Conservation (phyloP, 495 filamentous ascomycete genomes). For the Neurospora tetraspora region DNA sequence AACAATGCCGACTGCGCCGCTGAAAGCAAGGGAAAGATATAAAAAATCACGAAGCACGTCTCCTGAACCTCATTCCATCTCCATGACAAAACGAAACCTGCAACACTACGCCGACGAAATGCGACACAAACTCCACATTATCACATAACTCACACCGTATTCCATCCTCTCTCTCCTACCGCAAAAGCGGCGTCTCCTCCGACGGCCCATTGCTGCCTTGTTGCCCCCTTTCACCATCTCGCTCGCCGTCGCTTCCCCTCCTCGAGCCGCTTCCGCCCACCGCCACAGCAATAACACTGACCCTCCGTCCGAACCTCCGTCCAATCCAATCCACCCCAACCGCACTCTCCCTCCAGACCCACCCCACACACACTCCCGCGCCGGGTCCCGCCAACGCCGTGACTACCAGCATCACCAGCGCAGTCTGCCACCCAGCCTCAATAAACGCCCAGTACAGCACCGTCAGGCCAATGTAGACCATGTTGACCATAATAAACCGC, state of each 20-base stretch:
- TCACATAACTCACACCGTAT: too few species aligned
- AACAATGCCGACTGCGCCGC: too few species aligned
- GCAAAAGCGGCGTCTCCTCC: slow-evolving; percentile 24
- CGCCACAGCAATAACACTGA: slow-evolving; percentile 19
- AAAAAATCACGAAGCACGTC: too few species aligned
- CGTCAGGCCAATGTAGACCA: slow-evolving; percentile 23
- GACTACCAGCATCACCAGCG: slow-evolving; percentile 15
- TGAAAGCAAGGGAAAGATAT: too few species aligned
- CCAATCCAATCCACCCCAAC: slow-evolving; percentile 15
- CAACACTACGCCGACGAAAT: not conserved
- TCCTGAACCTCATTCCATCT: too few species aligned
- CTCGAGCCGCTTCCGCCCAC: slow-evolving; percentile 10
- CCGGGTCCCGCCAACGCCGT: slow-evolving; percentile 28
- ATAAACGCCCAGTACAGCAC: slow-evolving; percentile 33
- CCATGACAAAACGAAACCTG: not conserved
- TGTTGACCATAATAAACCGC: slow-evolving; percentile 26
- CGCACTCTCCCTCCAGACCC: slow-evolving; percentile 25
- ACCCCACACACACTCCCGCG: slow-evolving; percentile 27
- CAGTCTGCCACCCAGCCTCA: slow-evolving; percentile 24
- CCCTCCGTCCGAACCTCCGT: not conserved
- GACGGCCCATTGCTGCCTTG: not conserved
- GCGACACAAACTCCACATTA: not conserved
- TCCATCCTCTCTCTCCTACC: slow-evolving; percentile 1
- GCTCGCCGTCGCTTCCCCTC: not conserved
- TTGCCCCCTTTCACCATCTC: not conserved